A percentile compares a stretch with the other conserved stretches of the same genome.
Evolutionary conservation across 2,329 filamentous ascomycete species (phyloP).

Genomic region (Colletotrichum karsti): DNA sequence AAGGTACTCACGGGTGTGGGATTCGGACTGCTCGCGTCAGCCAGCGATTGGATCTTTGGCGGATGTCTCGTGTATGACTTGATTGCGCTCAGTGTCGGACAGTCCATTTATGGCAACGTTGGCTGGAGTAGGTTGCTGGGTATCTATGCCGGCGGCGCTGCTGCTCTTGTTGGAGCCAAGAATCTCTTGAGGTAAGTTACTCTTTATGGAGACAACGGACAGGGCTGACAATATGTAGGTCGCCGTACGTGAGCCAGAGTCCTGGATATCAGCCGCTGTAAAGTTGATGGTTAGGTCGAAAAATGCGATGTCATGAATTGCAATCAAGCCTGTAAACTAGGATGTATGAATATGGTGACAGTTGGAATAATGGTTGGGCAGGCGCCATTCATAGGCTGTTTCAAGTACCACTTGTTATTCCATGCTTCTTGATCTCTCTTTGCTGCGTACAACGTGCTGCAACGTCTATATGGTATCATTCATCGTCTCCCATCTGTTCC

Average conservation of each 20-base stretch:
- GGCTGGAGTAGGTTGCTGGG: constrained; percentile 61
- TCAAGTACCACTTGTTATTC: no score
- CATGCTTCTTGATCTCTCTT: no score
- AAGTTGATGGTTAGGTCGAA: no score
- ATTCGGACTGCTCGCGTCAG: constrained; percentile 55
- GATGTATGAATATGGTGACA: no score
- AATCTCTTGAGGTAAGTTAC: constrained; percentile 58
- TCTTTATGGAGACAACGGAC: no score
- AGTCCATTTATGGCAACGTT: constrained; percentile 49
- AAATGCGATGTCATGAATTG: no score
- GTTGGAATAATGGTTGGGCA: no score
- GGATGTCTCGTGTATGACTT: constrained; percentile 67
- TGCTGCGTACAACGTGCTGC: no score
- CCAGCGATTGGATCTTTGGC: constrained; percentile 69
- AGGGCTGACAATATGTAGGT: no score
- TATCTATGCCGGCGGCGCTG: constrained; percentile 58
- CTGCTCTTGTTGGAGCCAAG: constrained; percentile 59
- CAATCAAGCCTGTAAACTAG: no score
- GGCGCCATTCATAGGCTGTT: no score
- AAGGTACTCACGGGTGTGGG: constrained; percentile 62
- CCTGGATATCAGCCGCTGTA: neutral
- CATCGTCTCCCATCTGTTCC: neutral
- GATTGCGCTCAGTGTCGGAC: constrained; percentile 61
- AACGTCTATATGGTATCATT: constrained; percentile 15
- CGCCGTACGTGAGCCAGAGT: neutral